Evolutionary conservation across 345 rosid genomes (phyloP).

Genomic region (Syzygium grande): DNA sequence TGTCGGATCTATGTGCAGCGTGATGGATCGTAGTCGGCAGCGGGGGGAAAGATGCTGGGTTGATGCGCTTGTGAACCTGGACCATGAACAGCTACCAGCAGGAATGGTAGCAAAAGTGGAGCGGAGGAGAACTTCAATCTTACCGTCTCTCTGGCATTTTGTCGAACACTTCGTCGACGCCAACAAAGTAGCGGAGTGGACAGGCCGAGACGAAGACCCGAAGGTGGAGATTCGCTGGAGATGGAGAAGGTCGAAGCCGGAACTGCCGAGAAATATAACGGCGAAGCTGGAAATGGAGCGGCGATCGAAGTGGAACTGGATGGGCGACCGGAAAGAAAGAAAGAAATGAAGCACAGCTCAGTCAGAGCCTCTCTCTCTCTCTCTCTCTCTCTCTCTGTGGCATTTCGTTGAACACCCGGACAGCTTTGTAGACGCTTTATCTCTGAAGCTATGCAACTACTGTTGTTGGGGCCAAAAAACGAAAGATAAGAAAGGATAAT

Average conservation of each 20-base stretch:
- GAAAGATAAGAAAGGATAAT: neutral
- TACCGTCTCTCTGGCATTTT: neutral
- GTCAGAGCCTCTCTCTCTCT: neutral
- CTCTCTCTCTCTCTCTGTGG: too few species aligned
- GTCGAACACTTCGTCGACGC: neutral
- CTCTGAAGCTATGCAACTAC: neutral
- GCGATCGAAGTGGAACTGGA: too few species aligned
- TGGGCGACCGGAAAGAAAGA: neutral
- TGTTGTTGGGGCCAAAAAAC: neutral
- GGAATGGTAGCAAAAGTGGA: neutral
- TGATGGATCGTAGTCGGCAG: neutral
- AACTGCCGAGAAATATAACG: neutral
- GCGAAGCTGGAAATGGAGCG: neutral
- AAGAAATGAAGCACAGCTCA: neutral
- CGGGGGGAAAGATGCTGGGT: neutral
- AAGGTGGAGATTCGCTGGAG: neutral
- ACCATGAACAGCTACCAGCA: neutral
- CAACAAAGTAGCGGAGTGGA: neutral
- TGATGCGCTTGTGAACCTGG: neutral
- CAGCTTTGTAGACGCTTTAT: neutral
- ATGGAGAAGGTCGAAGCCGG: neutral
- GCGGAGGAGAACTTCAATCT: neutral
- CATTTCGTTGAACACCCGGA: neutral
- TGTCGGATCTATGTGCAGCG: rapidly evolving
- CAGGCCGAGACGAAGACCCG: neutral